phyloP scores from a whole-genome alignment of 192 early-diverging fungal genomes.

The Spizellomyces sp. region DNA sequence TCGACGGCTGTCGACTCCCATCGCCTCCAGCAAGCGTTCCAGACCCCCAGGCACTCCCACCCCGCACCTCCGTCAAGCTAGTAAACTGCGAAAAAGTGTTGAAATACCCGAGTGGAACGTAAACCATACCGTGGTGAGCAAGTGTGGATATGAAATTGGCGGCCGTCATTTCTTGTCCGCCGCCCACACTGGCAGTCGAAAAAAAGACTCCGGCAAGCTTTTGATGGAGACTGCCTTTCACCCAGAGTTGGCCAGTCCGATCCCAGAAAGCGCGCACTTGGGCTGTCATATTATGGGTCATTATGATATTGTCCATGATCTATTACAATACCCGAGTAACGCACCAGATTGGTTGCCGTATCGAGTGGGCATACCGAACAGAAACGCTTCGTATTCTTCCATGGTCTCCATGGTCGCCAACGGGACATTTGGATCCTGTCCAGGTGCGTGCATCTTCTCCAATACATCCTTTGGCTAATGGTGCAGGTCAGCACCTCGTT shows the following conservation, averaged over 20 bases:
- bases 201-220: conserved; percentile 75
- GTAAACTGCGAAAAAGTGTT: conserved; percentile 29
- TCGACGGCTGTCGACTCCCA: conserved; percentile 62
- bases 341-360: conserved; percentile 35
- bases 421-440: conserved; percentile 48
- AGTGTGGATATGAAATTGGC: conserved; percentile 67
- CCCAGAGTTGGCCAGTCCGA: conserved; percentile 59
- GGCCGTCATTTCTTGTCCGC: conserved; percentile 77
- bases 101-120: conserved; percentile 67
- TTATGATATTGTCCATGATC: conserved; percentile 23
- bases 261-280: conserved; percentile 73
- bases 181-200: conserved; percentile 68
- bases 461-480: conserved; percentile 32
- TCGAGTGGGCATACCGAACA: conserved; percentile 57
- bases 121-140: conserved; percentile 76
- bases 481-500: not conserved
- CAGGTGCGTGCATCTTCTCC: conserved; percentile 55
- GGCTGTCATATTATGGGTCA: conserved; percentile 46
- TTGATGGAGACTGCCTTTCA: conserved; percentile 51
- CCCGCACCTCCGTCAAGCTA: conserved; percentile 19
- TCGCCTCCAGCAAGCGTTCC: conserved; percentile 69
- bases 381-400: conserved; percentile 51
- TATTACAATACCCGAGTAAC: conserved; percentile 54
- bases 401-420: conserved; percentile 40
- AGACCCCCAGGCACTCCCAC: conserved; percentile 61